Evolutionary conservation across 495 filamentous ascomycete species (phyloP), one percentile per base, ranked within the genome.

Genomic region (Lineolata rhizophorae): DNA sequence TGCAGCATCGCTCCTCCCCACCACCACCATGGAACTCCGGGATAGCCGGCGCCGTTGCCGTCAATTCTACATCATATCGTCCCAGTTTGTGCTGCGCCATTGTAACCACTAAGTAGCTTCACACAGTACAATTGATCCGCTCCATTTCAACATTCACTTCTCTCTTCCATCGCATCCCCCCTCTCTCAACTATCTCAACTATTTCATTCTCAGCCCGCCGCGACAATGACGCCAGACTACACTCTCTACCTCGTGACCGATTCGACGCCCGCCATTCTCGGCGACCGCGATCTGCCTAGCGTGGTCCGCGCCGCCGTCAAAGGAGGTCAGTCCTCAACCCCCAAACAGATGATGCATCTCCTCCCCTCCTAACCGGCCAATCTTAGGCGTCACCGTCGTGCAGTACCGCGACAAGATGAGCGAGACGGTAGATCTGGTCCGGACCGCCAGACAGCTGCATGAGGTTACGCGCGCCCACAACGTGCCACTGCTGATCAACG

Each of bases 221-320:
- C n/a, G n/a, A n/a, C n/a, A n/a, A 25, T 62, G 17, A 18, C 37
- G 5, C 36, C 65, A 16, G 56, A 76, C 41, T 63, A 73, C 37
- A 67, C 72, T 5, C 53, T 93, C 3, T 95, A 95, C 49, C 61
- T 95, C 28, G 85, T 94, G 36, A 95, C 85, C 1, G 83, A 94
- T 58, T 90, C 82, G 15, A 84, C 80, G 4, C 61, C 68, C 11
- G 64, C 70, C 3, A 78, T 92, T 34, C 67, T 92, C 17, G 72
- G 73, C 27, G 56, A 64, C 28, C 62, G 61, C 32, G 64, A 84
- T 45, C 58, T 93, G 25, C 65, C 64, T 36, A 44, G 62, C 1
- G 75, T 91, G 1, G 84, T 97, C 14, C 68, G 77, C 41, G 61
- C 63, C 36, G 76, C 84, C 10, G 43, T 90, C 27, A 55, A 67